Conservation (phyloP, 208 protist species). For the Leishmania lainsoni region DNA sequence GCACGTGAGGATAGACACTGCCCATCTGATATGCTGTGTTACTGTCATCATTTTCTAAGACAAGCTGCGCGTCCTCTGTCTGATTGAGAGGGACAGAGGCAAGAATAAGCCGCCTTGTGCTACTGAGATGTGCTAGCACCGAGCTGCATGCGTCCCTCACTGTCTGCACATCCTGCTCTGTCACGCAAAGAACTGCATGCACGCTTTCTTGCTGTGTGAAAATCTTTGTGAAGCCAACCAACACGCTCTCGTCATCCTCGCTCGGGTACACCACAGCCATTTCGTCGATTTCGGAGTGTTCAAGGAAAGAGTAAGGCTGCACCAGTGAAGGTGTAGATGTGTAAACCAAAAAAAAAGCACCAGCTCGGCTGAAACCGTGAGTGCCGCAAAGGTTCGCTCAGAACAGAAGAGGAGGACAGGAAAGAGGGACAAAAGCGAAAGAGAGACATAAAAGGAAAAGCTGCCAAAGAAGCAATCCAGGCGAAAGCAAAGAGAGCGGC, state of each 20-base stretch:
- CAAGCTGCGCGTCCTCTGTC: constrained; percentile 5
- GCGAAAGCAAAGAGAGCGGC: not conserved
- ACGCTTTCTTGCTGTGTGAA: constrained; percentile 22
- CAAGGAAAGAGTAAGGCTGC: not conserved
- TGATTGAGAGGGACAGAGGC: constrained; percentile 23
- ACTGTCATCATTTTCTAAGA: constrained; percentile 5
- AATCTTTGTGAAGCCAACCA: constrained; percentile 29
- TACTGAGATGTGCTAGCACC: constrained; percentile 26
- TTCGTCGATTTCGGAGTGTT: not conserved
- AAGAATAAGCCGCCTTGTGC: constrained; percentile 31
- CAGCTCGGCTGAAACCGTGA: not conserved
- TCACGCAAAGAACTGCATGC: constrained; percentile 16
- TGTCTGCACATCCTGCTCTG: constrained; percentile 21
- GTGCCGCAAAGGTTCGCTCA: not conserved
- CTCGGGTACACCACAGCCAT: constrained; percentile 36
- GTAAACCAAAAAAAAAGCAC: not conserved
- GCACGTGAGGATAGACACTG: constrained; percentile 33
- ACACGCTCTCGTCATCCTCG: constrained; percentile 27
- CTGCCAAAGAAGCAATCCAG: not conserved
- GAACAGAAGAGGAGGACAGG: constrained; percentile 2
- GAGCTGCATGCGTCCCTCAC: constrained; percentile 28
- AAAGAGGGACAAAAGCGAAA: not conserved
- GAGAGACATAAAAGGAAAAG: constrained; percentile 10
- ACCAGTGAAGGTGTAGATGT: not conserved
- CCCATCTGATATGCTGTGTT: constrained; percentile 17